These are phyloP conservation scores for Apophysomyces sp. DNA, from an alignment of 371 early-diverging fungal species.

Conservation along the genomic window DNA sequence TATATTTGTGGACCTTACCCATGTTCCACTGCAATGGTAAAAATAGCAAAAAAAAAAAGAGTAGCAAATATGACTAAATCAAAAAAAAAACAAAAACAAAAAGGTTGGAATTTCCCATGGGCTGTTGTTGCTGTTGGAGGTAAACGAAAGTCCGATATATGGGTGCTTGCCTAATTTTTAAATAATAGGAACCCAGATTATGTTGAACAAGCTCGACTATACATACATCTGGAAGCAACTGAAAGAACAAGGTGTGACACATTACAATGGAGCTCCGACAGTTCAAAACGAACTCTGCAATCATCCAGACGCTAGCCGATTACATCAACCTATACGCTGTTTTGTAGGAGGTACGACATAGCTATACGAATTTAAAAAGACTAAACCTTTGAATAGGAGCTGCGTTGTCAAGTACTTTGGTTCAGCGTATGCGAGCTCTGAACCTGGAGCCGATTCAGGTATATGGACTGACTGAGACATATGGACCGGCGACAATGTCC, in stretches of 20 bases:
- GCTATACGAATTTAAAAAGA: neutral
- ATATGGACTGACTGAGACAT: constrained; percentile 58
- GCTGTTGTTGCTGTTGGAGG: constrained; percentile 43
- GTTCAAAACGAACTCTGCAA: constrained; percentile 49
- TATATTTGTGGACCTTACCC: constrained; percentile 47
- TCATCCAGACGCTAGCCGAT: constrained; percentile 35
- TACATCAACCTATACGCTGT: constrained; percentile 32
- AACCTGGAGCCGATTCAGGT: constrained; percentile 49
- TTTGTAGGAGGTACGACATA: constrained; percentile 31
- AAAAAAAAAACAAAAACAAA: neutral
- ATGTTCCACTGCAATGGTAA: constrained; percentile 54
- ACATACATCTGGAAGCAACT: constrained; percentile 47
- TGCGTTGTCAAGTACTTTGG: constrained; percentile 44
- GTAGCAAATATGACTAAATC: neutral
- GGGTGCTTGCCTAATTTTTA: neutral
- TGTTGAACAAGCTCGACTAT: constrained; percentile 51
- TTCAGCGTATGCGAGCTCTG: constrained; percentile 38
- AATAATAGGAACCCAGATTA: constrained; percentile 34
- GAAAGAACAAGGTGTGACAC: constrained; percentile 37
- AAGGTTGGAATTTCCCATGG: constrained; percentile 58
- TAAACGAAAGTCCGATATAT: constrained; percentile 4
- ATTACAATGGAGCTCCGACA: constrained; percentile 58
- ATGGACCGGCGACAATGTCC: constrained; percentile 36
- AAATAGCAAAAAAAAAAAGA: neutral
- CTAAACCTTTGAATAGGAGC: constrained; percentile 27